These are phyloP conservation scores for Pseudonitzschia delicatissima DNA, from an alignment of 108 stramenopile genomes.

Conservation along the genomic window DNA sequence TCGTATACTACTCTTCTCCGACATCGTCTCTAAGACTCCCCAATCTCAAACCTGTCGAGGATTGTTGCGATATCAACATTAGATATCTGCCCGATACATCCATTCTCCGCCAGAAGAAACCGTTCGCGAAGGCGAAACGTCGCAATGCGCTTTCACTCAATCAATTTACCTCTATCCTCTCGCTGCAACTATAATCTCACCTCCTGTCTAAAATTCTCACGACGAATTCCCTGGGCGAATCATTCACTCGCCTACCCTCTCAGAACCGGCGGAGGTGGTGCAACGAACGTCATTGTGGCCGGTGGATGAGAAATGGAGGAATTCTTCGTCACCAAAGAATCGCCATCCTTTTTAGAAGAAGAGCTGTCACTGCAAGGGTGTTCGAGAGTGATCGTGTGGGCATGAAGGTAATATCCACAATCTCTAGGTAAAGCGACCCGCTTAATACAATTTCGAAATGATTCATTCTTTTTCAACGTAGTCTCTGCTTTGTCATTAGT, in stretches of 20 bases:
- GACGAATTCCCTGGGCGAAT: too few relatives aligned
- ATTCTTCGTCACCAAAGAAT: too few relatives aligned
- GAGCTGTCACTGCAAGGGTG: not conserved
- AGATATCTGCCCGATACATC: not conserved
- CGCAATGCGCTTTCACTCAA: too few relatives aligned
- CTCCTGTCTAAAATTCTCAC: too few relatives aligned
- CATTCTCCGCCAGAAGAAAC: too few relatives aligned
- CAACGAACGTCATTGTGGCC: not conserved
- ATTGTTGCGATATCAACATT: not conserved
- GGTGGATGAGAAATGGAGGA: too few relatives aligned
- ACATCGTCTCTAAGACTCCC: not conserved
- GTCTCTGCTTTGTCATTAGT: not conserved
- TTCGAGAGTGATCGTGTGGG: constrained; percentile 7
- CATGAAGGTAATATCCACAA: constrained; percentile 13
- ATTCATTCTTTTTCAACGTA: not conserved
- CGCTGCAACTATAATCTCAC: too few relatives aligned
- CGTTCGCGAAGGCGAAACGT: too few relatives aligned
- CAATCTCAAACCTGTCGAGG: not conserved
- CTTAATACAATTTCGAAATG: not conserved
- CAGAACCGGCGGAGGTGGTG: constrained; percentile 1
- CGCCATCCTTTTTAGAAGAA: too few relatives aligned
- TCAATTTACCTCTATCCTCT: too few relatives aligned
- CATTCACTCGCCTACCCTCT: not conserved
- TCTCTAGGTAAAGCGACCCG: constrained; percentile 11
- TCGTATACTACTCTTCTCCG: not conserved